phyloP scores from a whole-genome alignment of 2,329 filamentous ascomycete species.

The Penicillium frequentans region DNA sequence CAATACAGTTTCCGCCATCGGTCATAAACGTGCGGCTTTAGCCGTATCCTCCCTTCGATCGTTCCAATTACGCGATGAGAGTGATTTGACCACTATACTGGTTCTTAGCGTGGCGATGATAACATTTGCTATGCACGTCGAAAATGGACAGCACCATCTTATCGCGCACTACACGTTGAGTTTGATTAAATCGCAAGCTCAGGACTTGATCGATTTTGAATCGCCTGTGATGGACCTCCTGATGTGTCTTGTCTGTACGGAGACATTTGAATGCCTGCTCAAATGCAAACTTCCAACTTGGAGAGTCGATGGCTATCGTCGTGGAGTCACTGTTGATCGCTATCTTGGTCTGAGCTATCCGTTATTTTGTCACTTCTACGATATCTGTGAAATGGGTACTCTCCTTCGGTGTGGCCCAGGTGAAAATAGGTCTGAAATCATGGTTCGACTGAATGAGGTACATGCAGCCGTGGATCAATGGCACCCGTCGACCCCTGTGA shows the following conservation, averaged over 20 bases:
- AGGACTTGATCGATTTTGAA: neutral
- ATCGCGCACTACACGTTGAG: slow-evolving; percentile 15
- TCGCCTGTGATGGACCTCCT: slow-evolving; percentile 10
- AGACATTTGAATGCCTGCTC: slow-evolving; percentile 18
- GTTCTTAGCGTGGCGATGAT: slow-evolving; percentile 14
- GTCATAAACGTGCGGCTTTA: slow-evolving; percentile 12
- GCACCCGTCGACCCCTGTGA: slow-evolving; percentile 1
- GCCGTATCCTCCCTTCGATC: slow-evolving; percentile 16
- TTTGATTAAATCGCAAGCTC: slow-evolving; percentile 10
- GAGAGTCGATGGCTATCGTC: slow-evolving; percentile 2
- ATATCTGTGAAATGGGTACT: slow-evolving; percentile 8
- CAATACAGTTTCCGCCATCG: slow-evolving; percentile 6
- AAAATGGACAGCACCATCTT: slow-evolving; percentile 12
- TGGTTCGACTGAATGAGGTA: neutral
- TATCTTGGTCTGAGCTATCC: slow-evolving; percentile 16
- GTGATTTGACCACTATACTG: slow-evolving; percentile 10
- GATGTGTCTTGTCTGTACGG: slow-evolving; percentile 17
- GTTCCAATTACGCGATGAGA: slow-evolving; percentile 3
- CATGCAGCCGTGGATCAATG: slow-evolving; percentile 2
- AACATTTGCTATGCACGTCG: slow-evolving; percentile 20
- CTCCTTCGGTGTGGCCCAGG: neutral
- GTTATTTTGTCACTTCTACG: slow-evolving; percentile 9
- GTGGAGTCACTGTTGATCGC: slow-evolving; percentile 8
- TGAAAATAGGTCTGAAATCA: neutral
- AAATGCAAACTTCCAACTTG: slow-evolving; percentile 10